phyloP scores from a whole-genome alignment of 768 basidiomycete genomes.

The Suillus americanus region DNA sequence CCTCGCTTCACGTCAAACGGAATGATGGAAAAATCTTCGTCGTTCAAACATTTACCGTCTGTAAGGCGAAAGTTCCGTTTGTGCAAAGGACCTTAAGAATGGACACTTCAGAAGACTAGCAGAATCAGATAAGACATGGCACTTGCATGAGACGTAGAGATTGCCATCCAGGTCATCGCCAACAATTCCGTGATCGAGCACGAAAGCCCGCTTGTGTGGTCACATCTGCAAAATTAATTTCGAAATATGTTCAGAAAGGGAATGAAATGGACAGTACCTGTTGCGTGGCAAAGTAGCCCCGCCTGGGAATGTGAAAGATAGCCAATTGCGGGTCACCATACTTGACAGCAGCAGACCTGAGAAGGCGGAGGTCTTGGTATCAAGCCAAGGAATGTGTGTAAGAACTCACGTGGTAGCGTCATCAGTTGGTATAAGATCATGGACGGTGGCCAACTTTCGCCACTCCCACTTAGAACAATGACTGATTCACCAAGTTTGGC shows the following conservation, averaged over 20 bases:
- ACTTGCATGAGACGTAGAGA: conserved; percentile 49
- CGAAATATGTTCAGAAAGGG: neutral
- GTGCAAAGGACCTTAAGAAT: conserved; percentile 54
- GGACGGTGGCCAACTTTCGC: conserved; percentile 45
- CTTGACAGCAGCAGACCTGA: conserved; percentile 50
- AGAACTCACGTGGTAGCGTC: conserved; percentile 44
- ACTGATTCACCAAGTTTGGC: conserved; percentile 42
- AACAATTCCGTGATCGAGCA: conserved; percentile 68
- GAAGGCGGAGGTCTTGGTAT: neutral
- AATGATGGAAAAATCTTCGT: conserved; percentile 57
- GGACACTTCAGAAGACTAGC: neutral
- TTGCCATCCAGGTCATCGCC: conserved; percentile 60
- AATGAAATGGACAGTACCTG: conserved; percentile 42
- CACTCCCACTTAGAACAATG: conserved; percentile 54
- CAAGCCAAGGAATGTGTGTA: neutral
- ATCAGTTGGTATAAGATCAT: conserved; percentile 48
- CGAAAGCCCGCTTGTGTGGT: conserved; percentile 59
- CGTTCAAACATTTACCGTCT: conserved; percentile 58
- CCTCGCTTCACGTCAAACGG: conserved; percentile 58
- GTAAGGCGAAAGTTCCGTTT: conserved; percentile 63
- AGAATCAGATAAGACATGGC: neutral
- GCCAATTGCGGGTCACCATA: conserved; percentile 69
- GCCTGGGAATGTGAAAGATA: conserved; percentile 60
- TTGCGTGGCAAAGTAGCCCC: conserved; percentile 65
- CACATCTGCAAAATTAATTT: conserved; percentile 34